These are phyloP conservation scores for Euphorbia corollata DNA, from an alignment of 441 rosid species.

Conservation along the genomic window DNA sequence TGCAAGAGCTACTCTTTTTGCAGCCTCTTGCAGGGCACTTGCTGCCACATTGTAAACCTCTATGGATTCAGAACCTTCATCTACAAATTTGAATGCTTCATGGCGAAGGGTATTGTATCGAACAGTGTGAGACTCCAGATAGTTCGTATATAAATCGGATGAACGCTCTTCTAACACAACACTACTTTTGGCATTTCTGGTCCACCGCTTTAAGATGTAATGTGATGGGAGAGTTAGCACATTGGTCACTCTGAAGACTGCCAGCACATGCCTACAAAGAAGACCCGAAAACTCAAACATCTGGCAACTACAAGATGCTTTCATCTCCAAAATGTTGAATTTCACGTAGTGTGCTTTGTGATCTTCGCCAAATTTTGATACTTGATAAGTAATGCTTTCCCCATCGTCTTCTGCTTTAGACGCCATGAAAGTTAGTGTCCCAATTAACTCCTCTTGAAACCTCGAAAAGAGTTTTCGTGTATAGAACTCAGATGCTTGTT, in stretches of 20 bases:
- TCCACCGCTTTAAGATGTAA: conserved; percentile 83
- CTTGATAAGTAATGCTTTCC: conserved; percentile 54
- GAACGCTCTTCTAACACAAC: conserved; percentile 57
- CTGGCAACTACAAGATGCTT: conserved; percentile 83
- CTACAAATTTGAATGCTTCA: conserved; percentile 68
- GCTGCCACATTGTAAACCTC: conserved; percentile 51
- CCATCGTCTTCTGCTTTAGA: conserved; percentile 75
- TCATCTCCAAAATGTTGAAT: conserved; percentile 73
- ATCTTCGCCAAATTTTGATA: conserved; percentile 80
- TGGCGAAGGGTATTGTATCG: conserved; percentile 67
- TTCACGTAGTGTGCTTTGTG: conserved; percentile 60
- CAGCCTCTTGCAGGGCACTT: conserved; percentile 63
- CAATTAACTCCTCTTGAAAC: conserved; percentile 93
- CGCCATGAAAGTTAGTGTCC: conserved; percentile 79
- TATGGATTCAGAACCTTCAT: conserved; percentile 56
- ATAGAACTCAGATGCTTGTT: conserved; percentile 77
- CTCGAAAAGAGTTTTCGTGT: conserved; percentile 65
- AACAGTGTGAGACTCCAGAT: conserved; percentile 67
- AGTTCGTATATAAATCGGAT: conserved; percentile 43
- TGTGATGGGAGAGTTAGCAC: conserved; percentile 85
- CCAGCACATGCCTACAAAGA: conserved; percentile 80
- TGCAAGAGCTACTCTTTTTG: conserved; percentile 47
- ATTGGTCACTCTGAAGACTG: conserved; percentile 88
- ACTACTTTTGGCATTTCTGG: conserved; percentile 84
- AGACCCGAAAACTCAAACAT: conserved; percentile 94